Conservation (phyloP, 2,329 filamentous ascomycete species). For the Epichloe festucae region DNA sequence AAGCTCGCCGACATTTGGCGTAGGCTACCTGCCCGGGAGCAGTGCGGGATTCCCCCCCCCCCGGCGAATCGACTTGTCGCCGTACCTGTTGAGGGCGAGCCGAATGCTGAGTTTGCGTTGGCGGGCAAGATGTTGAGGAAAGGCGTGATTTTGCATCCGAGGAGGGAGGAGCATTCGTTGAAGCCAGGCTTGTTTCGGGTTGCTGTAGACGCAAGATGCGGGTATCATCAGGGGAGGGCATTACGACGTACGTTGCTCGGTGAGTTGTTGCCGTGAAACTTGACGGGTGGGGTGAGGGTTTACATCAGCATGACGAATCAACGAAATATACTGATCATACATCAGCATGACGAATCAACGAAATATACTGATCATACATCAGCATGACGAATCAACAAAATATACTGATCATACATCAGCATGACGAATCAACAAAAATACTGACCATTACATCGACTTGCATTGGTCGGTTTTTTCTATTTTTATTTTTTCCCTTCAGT, state of each 20-base stretch:
- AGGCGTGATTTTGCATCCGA: slow-evolving; percentile 37
- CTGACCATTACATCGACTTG: too few relatives aligned
- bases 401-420: too few relatives aligned
- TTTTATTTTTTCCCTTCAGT: too few relatives aligned
- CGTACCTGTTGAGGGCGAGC: slow-evolving; percentile 18
- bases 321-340: too few relatives aligned
- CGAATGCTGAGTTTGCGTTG: slow-evolving; percentile 29
- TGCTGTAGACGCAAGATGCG: slow-evolving; percentile 35
- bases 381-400: too few relatives aligned
- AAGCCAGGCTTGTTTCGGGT: slow-evolving; percentile 40
- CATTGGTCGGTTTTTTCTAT: too few relatives aligned
- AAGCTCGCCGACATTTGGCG: slow-evolving; percentile 26
- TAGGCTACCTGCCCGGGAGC: slow-evolving; percentile 29
- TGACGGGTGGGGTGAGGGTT: too few relatives aligned
- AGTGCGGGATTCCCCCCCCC: slow-evolving; percentile 49
- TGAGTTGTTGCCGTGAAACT: background rate
- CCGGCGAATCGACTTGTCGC: slow-evolving; percentile 34
- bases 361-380: too few relatives aligned
- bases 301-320: too few relatives aligned
- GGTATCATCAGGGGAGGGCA: slow-evolving; percentile 22
- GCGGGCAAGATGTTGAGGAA: slow-evolving; percentile 28
- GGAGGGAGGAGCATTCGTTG: slow-evolving; percentile 31
- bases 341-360: too few relatives aligned
- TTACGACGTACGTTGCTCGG: slow-evolving; percentile 17
- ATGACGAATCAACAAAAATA: too few relatives aligned